Evolutionary conservation across 2,329 filamentous ascomycete species (phyloP), one percentile per base, ranked within the genome.

Genomic region (Colletotrichum tofieldiae): DNA sequence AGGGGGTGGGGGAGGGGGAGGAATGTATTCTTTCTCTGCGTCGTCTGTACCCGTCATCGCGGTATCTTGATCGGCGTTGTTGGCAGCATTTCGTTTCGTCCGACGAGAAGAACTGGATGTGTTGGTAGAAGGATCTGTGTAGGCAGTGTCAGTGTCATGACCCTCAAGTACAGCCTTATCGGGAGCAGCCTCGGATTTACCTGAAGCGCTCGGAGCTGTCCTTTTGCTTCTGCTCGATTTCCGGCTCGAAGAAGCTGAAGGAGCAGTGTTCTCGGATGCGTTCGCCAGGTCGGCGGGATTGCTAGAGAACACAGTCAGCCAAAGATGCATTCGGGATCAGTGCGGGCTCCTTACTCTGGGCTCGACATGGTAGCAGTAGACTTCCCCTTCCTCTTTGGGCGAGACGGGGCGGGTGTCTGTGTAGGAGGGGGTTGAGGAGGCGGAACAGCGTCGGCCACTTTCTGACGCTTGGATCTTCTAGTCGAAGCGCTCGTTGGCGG

Each of bases 221-320:
- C 93, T 94, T 84, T 93, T 95, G 79, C 87, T 90, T 74, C 92
- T 90, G 79, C 89, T 91, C 45, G 93, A 91, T 81, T 94, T 95
- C 77, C 93, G 89, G 80, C 91, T 93, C 1, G 92, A 91, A 29
- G 91, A 88, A 32, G 90, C 87, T 67, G 92, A 89, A 45, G 86
- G 85, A 81, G 83, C 82, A 73, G 84, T 83, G 64, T 84, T 87
- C 70, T 91, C 88, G 71, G 88, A 86, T 75, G 92, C 90, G 79
- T 91, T 91, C 74, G 90, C 87, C 76, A 91, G 89, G 77, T 90
- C 91, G 75, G 89, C 87, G 76, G 91, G 89, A 76, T 89, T 89
- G 80, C 91, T 74, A 43, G 51, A 41, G 49, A 67, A 70, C 62
- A 11, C 47, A 37, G 32, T 65, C 26, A 61, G 63, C 43, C 1